Evolutionary conservation across 2,329 filamentous ascomycete genomes (phyloP).

Genomic region (Shiraia sp.): DNA sequence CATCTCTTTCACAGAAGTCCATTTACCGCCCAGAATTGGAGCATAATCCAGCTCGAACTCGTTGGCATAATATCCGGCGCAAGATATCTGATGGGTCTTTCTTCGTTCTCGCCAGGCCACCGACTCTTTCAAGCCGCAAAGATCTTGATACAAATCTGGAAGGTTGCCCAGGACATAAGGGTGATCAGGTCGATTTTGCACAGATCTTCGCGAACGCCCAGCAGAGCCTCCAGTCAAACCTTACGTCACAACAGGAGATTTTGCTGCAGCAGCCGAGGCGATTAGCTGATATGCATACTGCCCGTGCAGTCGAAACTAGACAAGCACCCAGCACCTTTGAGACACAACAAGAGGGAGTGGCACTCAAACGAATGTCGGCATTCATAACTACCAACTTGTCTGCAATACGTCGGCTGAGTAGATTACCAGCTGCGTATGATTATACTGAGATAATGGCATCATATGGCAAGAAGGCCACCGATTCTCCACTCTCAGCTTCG

Average conservation of each 20-base stretch:
- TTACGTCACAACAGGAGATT: not conserved
- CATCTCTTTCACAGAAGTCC: conserved; percentile 53
- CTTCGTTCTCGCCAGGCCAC: conserved; percentile 50
- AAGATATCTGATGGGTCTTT: conserved; percentile 57
- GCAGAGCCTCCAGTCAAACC: conserved; percentile 12
- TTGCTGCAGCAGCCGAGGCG: conserved; percentile 6
- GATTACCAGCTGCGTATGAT: conserved; percentile 18
- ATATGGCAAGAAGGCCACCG: conserved; percentile 16
- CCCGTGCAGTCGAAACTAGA: conserved; percentile 11
- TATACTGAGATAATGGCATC: conserved; percentile 20
- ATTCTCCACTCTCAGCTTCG: not conserved
- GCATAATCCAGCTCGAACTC: conserved; percentile 55
- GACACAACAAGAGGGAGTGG: conserved; percentile 12
- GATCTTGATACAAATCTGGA: conserved; percentile 4
- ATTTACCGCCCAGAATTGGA: conserved; percentile 58
- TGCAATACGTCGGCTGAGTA: conserved; percentile 18
- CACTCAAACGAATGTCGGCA: conserved; percentile 17
- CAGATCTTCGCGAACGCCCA: conserved; percentile 21
- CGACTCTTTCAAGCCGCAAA: conserved; percentile 7
- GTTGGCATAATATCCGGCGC: conserved; percentile 56
- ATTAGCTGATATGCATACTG: conserved; percentile 20
- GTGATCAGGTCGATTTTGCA: conserved; percentile 21
- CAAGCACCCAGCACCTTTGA: conserved; percentile 20
- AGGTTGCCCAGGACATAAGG: conserved; percentile 4
- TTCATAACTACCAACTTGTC: conserved; percentile 24